Conservation (phyloP, 73 alveolate species). For the Durusdinium trenchii region DNA sequence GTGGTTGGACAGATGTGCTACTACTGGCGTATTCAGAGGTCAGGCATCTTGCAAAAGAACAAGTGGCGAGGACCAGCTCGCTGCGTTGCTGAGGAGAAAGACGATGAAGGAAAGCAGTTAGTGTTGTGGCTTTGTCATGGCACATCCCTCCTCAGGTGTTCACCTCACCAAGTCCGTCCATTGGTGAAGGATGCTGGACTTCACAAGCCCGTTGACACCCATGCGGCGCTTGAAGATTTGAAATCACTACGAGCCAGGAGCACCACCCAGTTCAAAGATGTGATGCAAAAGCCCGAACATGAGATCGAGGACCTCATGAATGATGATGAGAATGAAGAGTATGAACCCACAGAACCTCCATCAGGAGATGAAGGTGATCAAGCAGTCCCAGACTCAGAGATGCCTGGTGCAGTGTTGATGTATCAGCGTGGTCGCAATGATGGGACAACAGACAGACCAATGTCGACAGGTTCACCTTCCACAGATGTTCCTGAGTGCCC, state of each 20-base stretch:
- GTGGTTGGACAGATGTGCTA: background rate
- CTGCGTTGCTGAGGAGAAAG: background rate
- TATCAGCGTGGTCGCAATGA: too few relatives aligned
- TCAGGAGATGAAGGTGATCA: background rate
- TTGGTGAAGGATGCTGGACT: background rate
- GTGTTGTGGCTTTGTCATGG: conserved; percentile 42
- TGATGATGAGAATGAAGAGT: background rate
- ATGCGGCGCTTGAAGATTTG: background rate
- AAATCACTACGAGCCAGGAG: background rate
- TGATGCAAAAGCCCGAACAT: background rate
- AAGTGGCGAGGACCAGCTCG: conserved; percentile 50
- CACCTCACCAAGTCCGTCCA: conserved; percentile 64
- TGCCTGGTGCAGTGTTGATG: too few relatives aligned
- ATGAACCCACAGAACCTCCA: background rate
- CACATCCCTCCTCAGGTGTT: background rate
- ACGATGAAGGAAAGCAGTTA: background rate
- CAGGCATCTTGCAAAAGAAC: conserved; percentile 33
- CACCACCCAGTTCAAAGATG: conserved; percentile 39
- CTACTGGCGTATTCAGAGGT: conserved; percentile 18
- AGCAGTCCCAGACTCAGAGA: too few relatives aligned
- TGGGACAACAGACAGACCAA: too few relatives aligned
- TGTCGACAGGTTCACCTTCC: too few relatives aligned
- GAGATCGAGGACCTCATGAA: background rate
- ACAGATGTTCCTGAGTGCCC: too few relatives aligned
- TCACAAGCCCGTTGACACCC: background rate